Evolutionary conservation across 2,329 filamentous ascomycete species (phyloP), one percentile per base, ranked within the genome.

Genomic region (Ceratocystis diversiconidia): DNA sequence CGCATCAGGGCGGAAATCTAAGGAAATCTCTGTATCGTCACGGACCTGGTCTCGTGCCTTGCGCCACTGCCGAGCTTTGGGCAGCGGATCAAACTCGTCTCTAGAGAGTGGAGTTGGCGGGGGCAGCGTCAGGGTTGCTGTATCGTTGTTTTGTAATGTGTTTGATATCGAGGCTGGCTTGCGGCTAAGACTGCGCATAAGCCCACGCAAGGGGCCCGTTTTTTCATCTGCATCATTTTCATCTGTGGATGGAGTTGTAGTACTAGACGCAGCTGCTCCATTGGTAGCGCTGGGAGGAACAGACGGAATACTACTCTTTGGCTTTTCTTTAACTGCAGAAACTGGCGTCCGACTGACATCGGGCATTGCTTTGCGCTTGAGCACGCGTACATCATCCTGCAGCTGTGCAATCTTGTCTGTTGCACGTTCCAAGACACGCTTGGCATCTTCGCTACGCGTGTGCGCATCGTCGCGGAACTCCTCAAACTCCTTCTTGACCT

Each of bases 401-500:
- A 86, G 76, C 55, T 80, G 77, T 7, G 78, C 74, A 67, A 85
- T 83, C 72, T 82, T 82, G 48, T 77, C 75, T 67, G 85, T 82
- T 65, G 83, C 82, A 68, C 79, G 79, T 64, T 80, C 77, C 57
- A 85, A 69, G 1, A 85, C 80, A 17, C 79, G 76, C 69, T 80
- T 78, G 3, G 80, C 81, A 67, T 86, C 82, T 7, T 76, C 74
- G n/a, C 82, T 79, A 46, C 79, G 79, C 5, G 76, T 72, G 68
- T 84, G 80, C 19, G 80, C 79, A 59, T 82, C 77, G 41, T 79
- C 76, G 68, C 81, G 81, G 44, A 84, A 77, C 7, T 75, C 71
- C 50, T 84, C 80, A 67, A 83, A 83, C 17, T 83, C 81, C 57
- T 73, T 74, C 70, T 77, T 79, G 6, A 84, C 73, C 61, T 73